Base-by-base conservation (phyloP, 2,329 filamentous ascomycete genomes). In the Periconia sp. region DNA sequence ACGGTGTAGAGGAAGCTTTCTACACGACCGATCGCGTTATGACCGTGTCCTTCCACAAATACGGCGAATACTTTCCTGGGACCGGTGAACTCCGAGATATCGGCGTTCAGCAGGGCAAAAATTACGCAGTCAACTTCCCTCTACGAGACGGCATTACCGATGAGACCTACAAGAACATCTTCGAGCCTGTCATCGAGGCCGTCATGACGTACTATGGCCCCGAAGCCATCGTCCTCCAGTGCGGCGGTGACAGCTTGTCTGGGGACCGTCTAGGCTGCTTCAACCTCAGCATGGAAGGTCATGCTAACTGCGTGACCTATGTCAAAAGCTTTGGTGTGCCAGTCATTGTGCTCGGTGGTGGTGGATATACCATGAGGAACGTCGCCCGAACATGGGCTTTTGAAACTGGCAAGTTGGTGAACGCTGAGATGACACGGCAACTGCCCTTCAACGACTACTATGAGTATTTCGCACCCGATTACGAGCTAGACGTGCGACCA, bases 381-480 rank as follows among this genome's bases (percentile, higher is more conserved):
- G 62, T 81, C 19, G 79, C 79, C 14, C 79, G 85, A 46, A 87
- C 85, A 1, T 87, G 83, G 85, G 79, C 79, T 19, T 84, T 79
- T 63, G 77, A 97, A 85, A 81, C 79, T 1, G 93, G 93, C 60
- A 83, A 92, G 54, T 82, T 97, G 9, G 90, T 97, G 18, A 90
- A 90, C 27, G 85, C 92, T 55, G 83, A 90, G 30, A 90, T 97
- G 82, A 82, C 85, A 11, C 82, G 88, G 6, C 87, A 90, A n/a
- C 81, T 97, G 41, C 93, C 93, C 0, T 97, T 92, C 74, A 97
- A 96, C 59, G 93, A 97, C 78, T 97, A 97, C 74, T 97, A 97
- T 68, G 86, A 88, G 79, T 89, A 89, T 67, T 89, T 88, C 66
- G 85, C 82, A 6, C 86, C 86, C 2, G 86, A 89, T 65, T 89